Base-by-base conservation (phyloP, 768 basidiomycete genomes). In the Stropharia rugosoannulata region DNA sequence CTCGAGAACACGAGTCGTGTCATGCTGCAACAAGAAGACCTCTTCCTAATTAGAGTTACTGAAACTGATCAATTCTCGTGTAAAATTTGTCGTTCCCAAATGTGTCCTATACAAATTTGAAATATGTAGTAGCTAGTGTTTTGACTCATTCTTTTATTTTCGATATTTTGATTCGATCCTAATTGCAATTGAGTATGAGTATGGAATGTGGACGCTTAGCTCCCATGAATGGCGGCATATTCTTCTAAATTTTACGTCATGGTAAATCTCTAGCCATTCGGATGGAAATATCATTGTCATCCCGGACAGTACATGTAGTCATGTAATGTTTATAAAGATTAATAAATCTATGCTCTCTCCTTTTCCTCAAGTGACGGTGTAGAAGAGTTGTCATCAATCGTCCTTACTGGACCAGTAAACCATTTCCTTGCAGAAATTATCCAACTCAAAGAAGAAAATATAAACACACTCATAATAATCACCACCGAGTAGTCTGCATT, bases 331-430 rank as follows among this genome's bases (percentile, higher is more conserved):
- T 57, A 19, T 44, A 19, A 10, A 18, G 13, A 4, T 22, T 40
- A 25, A 22, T 22, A 22, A 7, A 12, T 18, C 53, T 50, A 55
- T 32, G 48, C 51, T 41, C 53, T 29, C 37, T 48, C 53, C 37
- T 58, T 43, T 32, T 58, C 55, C 16, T 53, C n/a, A 18, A 56
- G 54, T 16, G 51, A 35, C 3, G 51, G 37, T n/a, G 51, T 43
- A 4, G 45, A 39, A 13, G 45, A 19, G 22, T 48, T 25, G 19
- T 70, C 70, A 42, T 77, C 71, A 11, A 82, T 65, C 50, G 78
- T 89, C 59, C 72, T 69, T 47, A 89, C 73, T 15, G 87, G 87
- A 0, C 87, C 87, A 19, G 70, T 76, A 71, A 89, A 90, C 87
- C 87, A 90, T 55, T 84, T 81, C 36, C 70, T 80, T 1, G 88